Conservation (phyloP, 2,329 filamentous ascomycete species). For the Colletotrichum brevisporum region DNA sequence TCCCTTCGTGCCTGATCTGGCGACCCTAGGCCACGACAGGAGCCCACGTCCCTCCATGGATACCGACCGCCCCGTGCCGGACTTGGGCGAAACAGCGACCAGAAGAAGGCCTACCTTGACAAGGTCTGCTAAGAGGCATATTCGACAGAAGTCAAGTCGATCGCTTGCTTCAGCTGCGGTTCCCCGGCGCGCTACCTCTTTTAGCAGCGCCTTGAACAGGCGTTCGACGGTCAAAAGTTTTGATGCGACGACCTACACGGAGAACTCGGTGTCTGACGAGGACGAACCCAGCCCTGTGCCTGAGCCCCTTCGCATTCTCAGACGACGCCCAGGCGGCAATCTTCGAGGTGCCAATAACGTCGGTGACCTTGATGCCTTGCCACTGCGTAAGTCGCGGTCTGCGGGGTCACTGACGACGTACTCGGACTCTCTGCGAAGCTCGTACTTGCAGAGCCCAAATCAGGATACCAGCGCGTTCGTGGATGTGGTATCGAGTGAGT, state of each 20-base stretch:
- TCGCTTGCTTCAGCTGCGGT: slow-evolving; percentile 65
- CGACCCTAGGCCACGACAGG: slow-evolving; percentile 51
- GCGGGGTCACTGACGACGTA: slow-evolving; percentile 72
- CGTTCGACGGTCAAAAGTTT: slow-evolving; percentile 71
- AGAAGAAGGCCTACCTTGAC: slow-evolving; percentile 15
- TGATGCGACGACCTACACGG: slow-evolving; percentile 71
- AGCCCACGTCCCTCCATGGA: slow-evolving; percentile 50
- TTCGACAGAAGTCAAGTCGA: slow-evolving; percentile 62
- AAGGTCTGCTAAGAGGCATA: slow-evolving; percentile 49
- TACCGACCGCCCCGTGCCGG: slow-evolving; percentile 50
- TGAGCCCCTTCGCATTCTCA: slow-evolving; percentile 73
- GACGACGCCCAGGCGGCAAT: slow-evolving; percentile 82
- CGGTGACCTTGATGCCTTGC: slow-evolving; percentile 68
- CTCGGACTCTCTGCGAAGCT: slow-evolving; percentile 72
- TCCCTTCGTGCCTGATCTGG: slow-evolving; percentile 63
- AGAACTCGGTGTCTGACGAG: slow-evolving; percentile 62
- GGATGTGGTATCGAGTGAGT: slow-evolving; percentile 60
- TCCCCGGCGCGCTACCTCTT: slow-evolving; percentile 71
- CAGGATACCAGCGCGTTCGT: slow-evolving; percentile 59
- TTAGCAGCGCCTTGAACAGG: slow-evolving; percentile 67
- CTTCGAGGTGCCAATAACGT: slow-evolving; percentile 77
- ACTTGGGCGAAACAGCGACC: slow-evolving; percentile 45
- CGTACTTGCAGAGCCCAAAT: slow-evolving; percentile 62
- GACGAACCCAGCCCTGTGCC: slow-evolving; percentile 60
- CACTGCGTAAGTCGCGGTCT: slow-evolving; percentile 68